Evolutionary conservation across 1,139 yeast species (phyloP), one percentile per base, ranked within the genome.

Genomic region (Arxiozyma slooffiae): DNA sequence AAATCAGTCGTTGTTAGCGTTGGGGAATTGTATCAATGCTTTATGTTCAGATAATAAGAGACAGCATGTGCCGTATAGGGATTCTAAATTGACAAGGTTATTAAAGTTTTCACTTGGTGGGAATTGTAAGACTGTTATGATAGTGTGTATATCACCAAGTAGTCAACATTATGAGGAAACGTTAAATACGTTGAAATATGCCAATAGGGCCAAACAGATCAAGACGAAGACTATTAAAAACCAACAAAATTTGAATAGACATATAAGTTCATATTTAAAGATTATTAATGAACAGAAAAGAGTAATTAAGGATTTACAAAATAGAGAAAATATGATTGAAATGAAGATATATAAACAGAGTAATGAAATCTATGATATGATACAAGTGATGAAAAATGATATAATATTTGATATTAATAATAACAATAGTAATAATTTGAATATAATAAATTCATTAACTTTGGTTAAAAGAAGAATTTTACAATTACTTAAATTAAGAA

Each of bases 11-110:
- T 70, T 90, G 46, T 70, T 90, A 50, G 96, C 97, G 0, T 72
- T 92, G 48, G 97, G 97, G 0, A 90, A 89, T 63, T 90, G 97
- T 67, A 90, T 92, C 57, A 89, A 88, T 66, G 96, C 97, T 1
- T 72, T 89, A 48, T 22, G 41, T 44, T 30, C 20, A 18, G 41
- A 55, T 48, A 52, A 59, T 47, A 76, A 80, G 54, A 26, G 18
- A 26, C 37, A 8, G 36, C 97, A 90, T 68, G 79, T 92, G 14
- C 97, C 97, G 0, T 90, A 86, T 66, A 70, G 97, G 57, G 95
- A 90, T 66, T 87, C 96, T 6, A 89, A 89, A 60, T 73, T 90
- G 49, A 90, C 97, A 0, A 71, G 97, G 57, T 71, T 90, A 48
- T 75, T 90, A 51, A 88, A 89, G 63, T 88, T 86, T 63, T 88